Percentiles rank a stretch among this genome's conserved stretches.
phyloP scores from a whole-genome alignment of 2,329 filamentous ascomycete species.

The Microcera coccophila region DNA sequence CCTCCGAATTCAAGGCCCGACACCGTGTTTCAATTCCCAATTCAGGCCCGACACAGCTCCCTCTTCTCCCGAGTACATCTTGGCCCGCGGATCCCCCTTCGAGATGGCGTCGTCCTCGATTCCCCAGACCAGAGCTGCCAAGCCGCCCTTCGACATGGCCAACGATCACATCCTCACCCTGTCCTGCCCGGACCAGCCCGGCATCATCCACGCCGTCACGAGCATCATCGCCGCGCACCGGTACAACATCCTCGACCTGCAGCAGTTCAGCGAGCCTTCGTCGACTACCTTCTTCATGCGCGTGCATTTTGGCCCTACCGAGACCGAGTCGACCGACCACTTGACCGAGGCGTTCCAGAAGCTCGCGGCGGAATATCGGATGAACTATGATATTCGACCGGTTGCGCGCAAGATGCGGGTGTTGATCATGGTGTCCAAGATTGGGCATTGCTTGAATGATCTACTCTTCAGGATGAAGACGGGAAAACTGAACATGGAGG shows the following conservation, averaged over 20 bases:
- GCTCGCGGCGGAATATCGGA: conserved; percentile 60
- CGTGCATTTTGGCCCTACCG: conserved; percentile 69
- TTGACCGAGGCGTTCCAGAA: conserved; percentile 54
- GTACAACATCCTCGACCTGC: conserved; percentile 78
- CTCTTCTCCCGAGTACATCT: no score
- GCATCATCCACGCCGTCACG: conserved; percentile 81
- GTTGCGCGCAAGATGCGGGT: conserved; percentile 68
- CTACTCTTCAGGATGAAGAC: conserved; percentile 75
- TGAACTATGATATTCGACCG: conserved; percentile 69
- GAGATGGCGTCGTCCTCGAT: no score
- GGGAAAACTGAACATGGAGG: conserved; percentile 68
- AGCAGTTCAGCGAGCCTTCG: conserved; percentile 75
- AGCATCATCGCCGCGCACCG: conserved; percentile 68
- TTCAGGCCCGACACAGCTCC: no score
- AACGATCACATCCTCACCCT: conserved; percentile 71
- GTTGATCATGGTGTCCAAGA: conserved; percentile 87
- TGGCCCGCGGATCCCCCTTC: no score
- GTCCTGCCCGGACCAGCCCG: conserved; percentile 78
- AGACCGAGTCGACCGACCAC: conserved; percentile 44
- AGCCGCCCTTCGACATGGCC: conserved; percentile 38
- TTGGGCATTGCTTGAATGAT: conserved; percentile 81
- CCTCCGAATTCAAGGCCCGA: no score
- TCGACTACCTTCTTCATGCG: conserved; percentile 83
- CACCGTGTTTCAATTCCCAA: no score
- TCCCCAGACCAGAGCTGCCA: no score